These are phyloP conservation scores for Choanephora cucurbitarum DNA, from an alignment of 371 early-diverging fungal genomes.

Conservation along the genomic window DNA sequence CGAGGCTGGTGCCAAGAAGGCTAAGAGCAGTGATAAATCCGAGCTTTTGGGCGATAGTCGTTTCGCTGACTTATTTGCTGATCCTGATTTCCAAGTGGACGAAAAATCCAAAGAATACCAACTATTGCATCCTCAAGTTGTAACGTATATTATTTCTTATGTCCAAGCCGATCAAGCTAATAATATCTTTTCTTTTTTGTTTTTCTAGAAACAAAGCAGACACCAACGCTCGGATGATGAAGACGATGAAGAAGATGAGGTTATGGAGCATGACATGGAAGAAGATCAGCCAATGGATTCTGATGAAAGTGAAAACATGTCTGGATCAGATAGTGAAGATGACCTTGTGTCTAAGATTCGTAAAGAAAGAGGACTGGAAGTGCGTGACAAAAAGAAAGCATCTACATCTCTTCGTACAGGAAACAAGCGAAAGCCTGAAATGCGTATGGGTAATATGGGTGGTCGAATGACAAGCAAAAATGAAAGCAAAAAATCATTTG, in stretches of 20 bases:
- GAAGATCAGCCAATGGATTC: conserved; percentile 37
- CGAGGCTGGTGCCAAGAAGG: conserved; percentile 51
- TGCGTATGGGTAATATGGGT: conserved; percentile 55
- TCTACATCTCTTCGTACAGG: conserved; percentile 24
- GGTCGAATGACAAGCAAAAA: conserved; percentile 33
- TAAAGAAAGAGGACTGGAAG: conserved; percentile 46
- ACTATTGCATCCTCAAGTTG: conserved; percentile 76
- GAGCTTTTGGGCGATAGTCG: conserved; percentile 79
- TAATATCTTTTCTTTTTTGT: background rate
- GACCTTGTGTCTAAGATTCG: conserved; percentile 49
- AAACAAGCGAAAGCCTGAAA: conserved; percentile 40
- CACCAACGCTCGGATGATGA: conserved; percentile 26
- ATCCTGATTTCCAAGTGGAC: conserved; percentile 94
- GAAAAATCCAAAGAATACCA: conserved; percentile 82
- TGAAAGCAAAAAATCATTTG: conserved; percentile 46
- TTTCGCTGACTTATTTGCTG: conserved; percentile 86
- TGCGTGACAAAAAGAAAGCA: conserved; percentile 34
- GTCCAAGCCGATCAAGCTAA: background rate
- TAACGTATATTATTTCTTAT: conserved; percentile 8
- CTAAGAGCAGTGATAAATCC: conserved; percentile 33
- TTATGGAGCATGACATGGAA: conserved; percentile 40
- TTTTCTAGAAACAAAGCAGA: conserved; percentile 28
- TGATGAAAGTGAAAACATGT: conserved; percentile 43
- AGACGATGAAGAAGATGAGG: conserved; percentile 36
- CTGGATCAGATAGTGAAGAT: conserved; percentile 50